phyloP scores from a whole-genome alignment of 106 monocot species.

The Dendrobium huoshanense region DNA sequence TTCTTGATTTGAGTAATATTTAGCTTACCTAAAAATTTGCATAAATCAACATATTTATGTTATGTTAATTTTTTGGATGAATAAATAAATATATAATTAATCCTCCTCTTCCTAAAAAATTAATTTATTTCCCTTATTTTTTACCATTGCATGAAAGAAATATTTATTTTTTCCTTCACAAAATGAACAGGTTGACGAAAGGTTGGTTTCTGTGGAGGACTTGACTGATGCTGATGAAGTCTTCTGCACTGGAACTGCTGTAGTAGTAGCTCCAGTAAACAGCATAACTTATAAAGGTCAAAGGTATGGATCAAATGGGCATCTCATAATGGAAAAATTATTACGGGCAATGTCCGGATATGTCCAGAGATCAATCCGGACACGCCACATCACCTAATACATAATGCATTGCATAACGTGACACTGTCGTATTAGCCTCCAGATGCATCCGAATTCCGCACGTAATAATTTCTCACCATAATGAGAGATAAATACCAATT shows the following conservation, averaged over 20 bases:
- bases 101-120: background rate
- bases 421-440: too few species aligned
- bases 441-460: too few species aligned
- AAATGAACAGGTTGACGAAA: constrained; percentile 43
- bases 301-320: constrained; percentile 17
- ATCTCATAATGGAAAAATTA: too few species aligned
- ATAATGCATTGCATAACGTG: too few species aligned
- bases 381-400: too few species aligned
- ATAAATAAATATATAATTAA: background rate
- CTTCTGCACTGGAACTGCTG: constrained; percentile 69
- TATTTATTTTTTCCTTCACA: background rate
- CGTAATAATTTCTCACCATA: background rate
- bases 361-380: too few species aligned
- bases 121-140: background rate
- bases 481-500: background rate
- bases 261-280: constrained; percentile 49
- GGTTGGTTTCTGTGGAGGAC: constrained; percentile 50
- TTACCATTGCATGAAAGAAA: background rate
- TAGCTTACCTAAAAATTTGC: background rate
- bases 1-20: background rate
- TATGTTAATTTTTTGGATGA: background rate
- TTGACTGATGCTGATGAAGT: constrained; percentile 47
- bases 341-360: too few species aligned
- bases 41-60: too few species aligned
- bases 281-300: constrained; percentile 34